These are phyloP conservation scores for Acanthamoeba castellanii DNA, from an alignment of 208 protist species.

Conservation along the genomic window DNA sequence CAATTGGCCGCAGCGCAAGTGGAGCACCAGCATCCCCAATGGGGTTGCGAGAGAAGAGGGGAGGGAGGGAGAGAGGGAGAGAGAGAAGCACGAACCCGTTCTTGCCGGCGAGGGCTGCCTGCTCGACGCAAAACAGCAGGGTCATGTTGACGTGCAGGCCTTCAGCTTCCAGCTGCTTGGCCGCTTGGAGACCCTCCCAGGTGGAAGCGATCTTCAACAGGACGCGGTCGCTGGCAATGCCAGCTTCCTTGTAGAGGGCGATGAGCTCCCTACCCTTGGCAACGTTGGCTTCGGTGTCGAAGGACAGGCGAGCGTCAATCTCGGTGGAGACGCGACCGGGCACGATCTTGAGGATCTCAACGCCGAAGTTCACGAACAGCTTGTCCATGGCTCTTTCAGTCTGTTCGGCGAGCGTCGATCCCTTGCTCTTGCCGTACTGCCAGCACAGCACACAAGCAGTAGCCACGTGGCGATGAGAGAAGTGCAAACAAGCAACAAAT, in stretches of 20 bases:
- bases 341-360: constrained; percentile 97
- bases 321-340: constrained; percentile 97
- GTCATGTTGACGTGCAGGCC: constrained; percentile 98
- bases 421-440: constrained; percentile 88
- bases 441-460: not conserved
- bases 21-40: not conserved
- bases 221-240: constrained; percentile 94
- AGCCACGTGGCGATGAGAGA: not conserved
- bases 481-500: not conserved
- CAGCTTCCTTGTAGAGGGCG: constrained; percentile 95
- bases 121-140: constrained; percentile 97
- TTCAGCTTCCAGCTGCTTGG: constrained; percentile 94
- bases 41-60: not conserved
- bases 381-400: constrained; percentile 89
- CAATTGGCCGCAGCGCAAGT: not conserved
- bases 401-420: constrained; percentile 68
- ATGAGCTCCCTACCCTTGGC: constrained; percentile 95
- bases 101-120: constrained; percentile 85
- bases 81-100: constrained; percentile 82
- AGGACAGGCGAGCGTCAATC: constrained; percentile 97
- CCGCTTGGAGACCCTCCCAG: constrained; percentile 97
- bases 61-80: not conserved
- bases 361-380: constrained; percentile 96
- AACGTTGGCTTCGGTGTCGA: constrained; percentile 95
- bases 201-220: constrained; percentile 98